Conservation (phyloP, 169 alveolate genomes). For the Blepharisma undulans region DNA sequence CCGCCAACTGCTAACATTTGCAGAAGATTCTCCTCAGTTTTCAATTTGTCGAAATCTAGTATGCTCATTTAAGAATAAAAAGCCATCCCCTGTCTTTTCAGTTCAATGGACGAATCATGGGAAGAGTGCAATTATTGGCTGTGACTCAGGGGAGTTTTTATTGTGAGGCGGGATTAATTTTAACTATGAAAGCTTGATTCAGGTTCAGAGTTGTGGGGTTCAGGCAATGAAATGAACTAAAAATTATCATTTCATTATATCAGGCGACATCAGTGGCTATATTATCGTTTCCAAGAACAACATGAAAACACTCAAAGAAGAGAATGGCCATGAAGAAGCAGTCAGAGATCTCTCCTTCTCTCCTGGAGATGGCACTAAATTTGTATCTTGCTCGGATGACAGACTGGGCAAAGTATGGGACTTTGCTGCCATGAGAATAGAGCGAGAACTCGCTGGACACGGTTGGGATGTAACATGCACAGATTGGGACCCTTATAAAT, state of each 20-base stretch:
- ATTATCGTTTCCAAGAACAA: constrained; percentile 53
- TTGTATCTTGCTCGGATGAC: constrained; percentile 73
- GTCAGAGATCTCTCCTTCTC: constrained; percentile 65
- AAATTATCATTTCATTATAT: constrained; percentile 51
- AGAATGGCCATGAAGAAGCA: constrained; percentile 56
- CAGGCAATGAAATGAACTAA: constrained; percentile 66
- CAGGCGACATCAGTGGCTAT: constrained; percentile 61
- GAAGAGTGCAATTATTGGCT: constrained; percentile 56
- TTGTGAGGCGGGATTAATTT: constrained; percentile 57
- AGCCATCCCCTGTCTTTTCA: constrained; percentile 52
- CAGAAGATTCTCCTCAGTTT: constrained; percentile 21
- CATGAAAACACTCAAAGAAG: constrained; percentile 27
- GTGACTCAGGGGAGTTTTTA: constrained; percentile 59
- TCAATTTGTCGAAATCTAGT: constrained; percentile 5
- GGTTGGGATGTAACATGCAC: constrained; percentile 77
- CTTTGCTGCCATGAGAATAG: constrained; percentile 53
- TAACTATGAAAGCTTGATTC: constrained; percentile 55
- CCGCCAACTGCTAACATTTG: constrained; percentile 30
- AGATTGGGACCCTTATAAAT: constrained; percentile 82
- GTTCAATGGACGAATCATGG: constrained; percentile 58
- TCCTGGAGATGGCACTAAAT: constrained; percentile 49
- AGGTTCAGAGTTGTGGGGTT: constrained; percentile 47
- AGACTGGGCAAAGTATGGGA: constrained; percentile 66
- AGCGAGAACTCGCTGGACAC: constrained; percentile 66
- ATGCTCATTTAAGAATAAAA: constrained; percentile 33